These are phyloP conservation scores for Candida tunisiensis DNA, from an alignment of 1,139 yeast genomes.

Conservation along the genomic window DNA sequence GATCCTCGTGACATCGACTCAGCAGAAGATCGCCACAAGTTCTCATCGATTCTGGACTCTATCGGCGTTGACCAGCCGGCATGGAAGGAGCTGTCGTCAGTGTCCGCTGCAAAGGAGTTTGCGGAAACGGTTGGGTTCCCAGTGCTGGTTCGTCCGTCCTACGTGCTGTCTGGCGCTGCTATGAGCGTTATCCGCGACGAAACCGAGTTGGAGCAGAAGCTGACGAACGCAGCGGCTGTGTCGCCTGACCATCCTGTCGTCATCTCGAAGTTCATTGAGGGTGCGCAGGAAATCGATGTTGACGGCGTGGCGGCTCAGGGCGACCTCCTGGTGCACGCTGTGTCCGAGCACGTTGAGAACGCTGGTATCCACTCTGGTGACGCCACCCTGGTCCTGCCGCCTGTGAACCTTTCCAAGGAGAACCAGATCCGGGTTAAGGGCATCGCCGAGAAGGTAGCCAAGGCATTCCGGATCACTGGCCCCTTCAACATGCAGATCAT, in stretches of 20 bases:
- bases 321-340: slow-evolving; percentile 90
- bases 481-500: slow-evolving; percentile 96
- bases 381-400: slow-evolving; percentile 94
- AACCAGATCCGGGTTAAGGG: slow-evolving; percentile 81
- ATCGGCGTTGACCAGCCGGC: slow-evolving; percentile 99
- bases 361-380: slow-evolving; percentile 99
- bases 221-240: slow-evolving; percentile 91
- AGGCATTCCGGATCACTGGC: slow-evolving; percentile 92
- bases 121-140: slow-evolving; percentile 90
- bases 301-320: slow-evolving; percentile 98
- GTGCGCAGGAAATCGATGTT: slow-evolving; percentile 97
- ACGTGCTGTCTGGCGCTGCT: slow-evolving; percentile 97
- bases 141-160: slow-evolving; percentile 93
- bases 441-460: slow-evolving; percentile 92
- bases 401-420: slow-evolving; percentile 88
- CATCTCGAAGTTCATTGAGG: slow-evolving; percentile 90
- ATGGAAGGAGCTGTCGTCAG: slow-evolving; percentile 94
- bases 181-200: slow-evolving; percentile 92
- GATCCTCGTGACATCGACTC: slow-evolving; percentile 97
- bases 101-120: slow-evolving; percentile 84
- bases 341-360: slow-evolving; percentile 96
- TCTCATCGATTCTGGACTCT: slow-evolving; percentile 91
- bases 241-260: slow-evolving; percentile 98
- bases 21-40: slow-evolving; percentile 96
- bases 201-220: slow-evolving; percentile 75